These are phyloP conservation scores for Cardamine chenopodiifolia DNA, from an alignment of 345 rosid species.

Conservation along the genomic window DNA sequence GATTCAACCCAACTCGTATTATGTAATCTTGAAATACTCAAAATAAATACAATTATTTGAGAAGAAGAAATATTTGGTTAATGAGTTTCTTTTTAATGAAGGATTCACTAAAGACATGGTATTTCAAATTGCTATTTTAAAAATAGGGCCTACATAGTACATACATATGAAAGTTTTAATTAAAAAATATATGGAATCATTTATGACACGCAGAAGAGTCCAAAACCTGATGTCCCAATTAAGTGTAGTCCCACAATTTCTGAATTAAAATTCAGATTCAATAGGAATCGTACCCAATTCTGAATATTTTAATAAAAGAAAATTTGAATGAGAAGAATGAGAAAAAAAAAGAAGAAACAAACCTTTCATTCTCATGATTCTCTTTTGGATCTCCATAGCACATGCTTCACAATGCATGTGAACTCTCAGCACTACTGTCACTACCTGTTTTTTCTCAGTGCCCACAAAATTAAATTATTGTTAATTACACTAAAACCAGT, in stretches of 20 bases:
- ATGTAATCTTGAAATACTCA: conserved; percentile 30
- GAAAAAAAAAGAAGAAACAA: conserved; percentile 8
- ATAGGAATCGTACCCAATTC: conserved; percentile 32
- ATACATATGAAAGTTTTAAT: not conserved
- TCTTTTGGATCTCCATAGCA: conserved; percentile 81
- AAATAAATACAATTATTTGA: not conserved
- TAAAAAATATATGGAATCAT: conserved; percentile 25
- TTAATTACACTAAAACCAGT: conserved; percentile 20
- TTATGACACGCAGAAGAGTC: conserved; percentile 35
- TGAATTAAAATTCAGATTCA: conserved; percentile 28
- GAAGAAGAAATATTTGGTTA: not conserved
- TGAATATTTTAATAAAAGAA: conserved; percentile 3
- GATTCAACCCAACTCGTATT: conserved; percentile 18
- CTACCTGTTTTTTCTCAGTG: conserved; percentile 48
- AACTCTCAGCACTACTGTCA: conserved; percentile 69
- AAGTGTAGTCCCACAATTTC: conserved; percentile 35
- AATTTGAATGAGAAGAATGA: not conserved
- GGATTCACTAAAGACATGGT: conserved; percentile 20
- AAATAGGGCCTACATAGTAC: conserved; percentile 32
- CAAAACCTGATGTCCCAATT: conserved; percentile 34
- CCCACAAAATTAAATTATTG: conserved; percentile 17
- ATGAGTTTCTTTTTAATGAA: not conserved
- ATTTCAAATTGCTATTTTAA: conserved; percentile 13
- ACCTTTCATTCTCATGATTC: conserved; percentile 90
- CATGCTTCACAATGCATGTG: conserved; percentile 99